Conservation (phyloP, 1,284 basidiomycete genomes). For the Amylostereum chailletii region DNA sequence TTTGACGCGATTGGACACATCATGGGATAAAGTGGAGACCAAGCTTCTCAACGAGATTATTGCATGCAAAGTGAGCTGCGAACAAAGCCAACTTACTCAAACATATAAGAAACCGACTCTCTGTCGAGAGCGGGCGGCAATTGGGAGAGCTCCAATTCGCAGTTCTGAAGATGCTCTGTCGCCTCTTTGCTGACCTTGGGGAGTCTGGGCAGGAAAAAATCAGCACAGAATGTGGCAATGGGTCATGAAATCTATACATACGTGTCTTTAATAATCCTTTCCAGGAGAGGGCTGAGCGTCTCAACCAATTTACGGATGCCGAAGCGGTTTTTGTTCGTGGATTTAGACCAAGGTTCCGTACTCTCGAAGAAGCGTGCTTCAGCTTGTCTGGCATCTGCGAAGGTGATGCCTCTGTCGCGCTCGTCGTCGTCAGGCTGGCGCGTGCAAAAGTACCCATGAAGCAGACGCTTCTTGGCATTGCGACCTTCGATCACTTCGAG, state of each 20-base stretch:
- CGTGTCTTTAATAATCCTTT: constrained; percentile 41
- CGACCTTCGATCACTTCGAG: constrained; percentile 43
- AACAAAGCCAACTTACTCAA: constrained; percentile 13
- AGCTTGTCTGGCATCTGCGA: constrained; percentile 27
- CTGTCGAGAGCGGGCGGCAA: constrained; percentile 32
- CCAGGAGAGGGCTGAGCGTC: constrained; percentile 43
- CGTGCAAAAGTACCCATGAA: constrained; percentile 59
- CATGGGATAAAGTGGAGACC: constrained; percentile 35
- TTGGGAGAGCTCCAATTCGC: constrained; percentile 23
- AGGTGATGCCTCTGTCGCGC: constrained; percentile 28
- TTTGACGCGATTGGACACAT: constrained; percentile 26
- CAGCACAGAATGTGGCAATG: not conserved
- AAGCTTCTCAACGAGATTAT: constrained; percentile 12
- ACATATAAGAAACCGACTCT: constrained; percentile 38
- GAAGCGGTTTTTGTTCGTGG: constrained; percentile 36
- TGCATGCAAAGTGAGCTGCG: not conserved
- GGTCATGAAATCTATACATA: constrained; percentile 21
- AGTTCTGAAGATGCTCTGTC: constrained; percentile 26
- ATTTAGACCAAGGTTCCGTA: constrained; percentile 41
- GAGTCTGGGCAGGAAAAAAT: constrained; percentile 24
- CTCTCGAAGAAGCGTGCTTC: constrained; percentile 39
- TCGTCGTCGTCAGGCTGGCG: constrained; percentile 57
- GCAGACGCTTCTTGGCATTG: constrained; percentile 25
- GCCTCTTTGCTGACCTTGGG: constrained; percentile 30
- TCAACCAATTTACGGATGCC: constrained; percentile 48